Evolutionary conservation across 1,139 yeast genomes (phyloP).

Genomic region (Pichia sp.): DNA sequence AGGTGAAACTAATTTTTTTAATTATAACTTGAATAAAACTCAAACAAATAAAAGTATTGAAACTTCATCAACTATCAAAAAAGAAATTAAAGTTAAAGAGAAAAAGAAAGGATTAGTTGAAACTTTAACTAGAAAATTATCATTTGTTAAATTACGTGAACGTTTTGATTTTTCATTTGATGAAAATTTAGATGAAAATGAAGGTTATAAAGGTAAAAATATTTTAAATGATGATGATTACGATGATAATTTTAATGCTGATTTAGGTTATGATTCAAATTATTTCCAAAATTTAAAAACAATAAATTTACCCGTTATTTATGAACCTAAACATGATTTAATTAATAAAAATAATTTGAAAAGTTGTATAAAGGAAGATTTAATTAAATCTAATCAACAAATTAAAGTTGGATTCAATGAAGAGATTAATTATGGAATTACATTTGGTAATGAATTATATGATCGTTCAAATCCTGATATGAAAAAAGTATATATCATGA

Average conservation of each 20-base stretch:
- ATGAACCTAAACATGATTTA: not conserved
- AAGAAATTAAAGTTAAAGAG: not conserved
- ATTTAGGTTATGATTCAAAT: not conserved
- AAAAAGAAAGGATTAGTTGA: constrained; percentile 1
- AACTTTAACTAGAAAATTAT: constrained; percentile 1
- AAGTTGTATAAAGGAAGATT: constrained; percentile 9
- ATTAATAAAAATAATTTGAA: not conserved
- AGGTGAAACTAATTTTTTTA: constrained; percentile 28
- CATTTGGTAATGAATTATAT: constrained; percentile 43
- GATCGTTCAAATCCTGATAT: constrained; percentile 39
- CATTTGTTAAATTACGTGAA: constrained; percentile 6
- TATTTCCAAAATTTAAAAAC: not conserved
- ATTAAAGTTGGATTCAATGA: constrained; percentile 38
- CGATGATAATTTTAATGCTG: not conserved
- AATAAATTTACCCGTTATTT: not conserved
- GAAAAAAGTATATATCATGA: constrained; percentile 45
- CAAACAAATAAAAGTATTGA: constrained; percentile 4
- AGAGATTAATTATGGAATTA: constrained; percentile 40
- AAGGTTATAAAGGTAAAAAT: not conserved
- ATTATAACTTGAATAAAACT: not conserved
- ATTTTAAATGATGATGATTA: not conserved
- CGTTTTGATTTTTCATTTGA: constrained; percentile 6
- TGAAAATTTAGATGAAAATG: not conserved
- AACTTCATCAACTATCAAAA: constrained; percentile 7
- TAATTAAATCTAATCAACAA: constrained; percentile 25